Evolutionary conservation across 2,329 filamentous ascomycete species (phyloP), one percentile per base, ranked within the genome.

Genomic region (Talaromyces sp.): DNA sequence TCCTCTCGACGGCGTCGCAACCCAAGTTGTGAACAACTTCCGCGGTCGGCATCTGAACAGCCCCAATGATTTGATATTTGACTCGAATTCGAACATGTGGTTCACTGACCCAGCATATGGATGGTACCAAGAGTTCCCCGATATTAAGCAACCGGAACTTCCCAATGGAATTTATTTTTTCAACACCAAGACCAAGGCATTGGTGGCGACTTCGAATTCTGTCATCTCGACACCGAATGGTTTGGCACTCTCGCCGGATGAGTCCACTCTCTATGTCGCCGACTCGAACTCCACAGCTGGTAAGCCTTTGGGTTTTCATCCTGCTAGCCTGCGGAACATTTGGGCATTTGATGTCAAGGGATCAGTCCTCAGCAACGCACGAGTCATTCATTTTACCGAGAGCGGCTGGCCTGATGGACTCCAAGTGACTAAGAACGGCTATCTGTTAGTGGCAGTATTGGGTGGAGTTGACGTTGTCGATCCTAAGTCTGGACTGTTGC

Each of bases 401-500:
- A 48, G 32, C 36, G 54, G 54, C 10, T 54, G 54, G 54, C 54
- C 47, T 19, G 54, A 56, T 49, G 51, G 54, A 14, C 19, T 56
- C 4, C 54, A 56, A 19, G 54, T 54, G n/a, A 46, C 50, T 0
- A 33, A n/a, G 11, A 47, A 46, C 16, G 54, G 54, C 24, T 54
- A 54, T 19, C 1, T 56, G 2, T 14, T 56, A 8, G 33, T 54
- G 5, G 51, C 54, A 37, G 51, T 45, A 8, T 27, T 54, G 29
- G 54, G 54, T 29, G 54, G 54, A n/a, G 50, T 56, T 7, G 54
- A 56, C 48, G 19, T 56, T 10, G 22, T 56, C 27, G 51, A 54
- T 33, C 47, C 45, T 27, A n/a, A 20, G 2, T 22, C 49, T 16
- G 50, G 50, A 20, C 4, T 29, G 5, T 37, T 56, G 29, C 24